Evolutionary conservation across 495 filamentous ascomycete genomes (phyloP).

Genomic region (Hypoxylon subgilvum): DNA sequence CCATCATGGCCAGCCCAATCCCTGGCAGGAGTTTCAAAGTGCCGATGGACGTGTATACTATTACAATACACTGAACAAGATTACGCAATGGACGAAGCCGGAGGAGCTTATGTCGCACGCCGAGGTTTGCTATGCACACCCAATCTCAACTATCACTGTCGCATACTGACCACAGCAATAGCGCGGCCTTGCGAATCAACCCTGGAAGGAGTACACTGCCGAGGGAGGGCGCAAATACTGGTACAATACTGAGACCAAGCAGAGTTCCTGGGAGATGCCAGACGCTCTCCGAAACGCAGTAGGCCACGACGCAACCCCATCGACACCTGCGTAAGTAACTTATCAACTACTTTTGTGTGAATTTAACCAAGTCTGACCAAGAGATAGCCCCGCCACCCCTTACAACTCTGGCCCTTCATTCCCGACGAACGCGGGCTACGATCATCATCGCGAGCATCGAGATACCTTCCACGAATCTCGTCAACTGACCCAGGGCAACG

Average conservation of each 20-base stretch:
- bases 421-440: constrained; percentile 42
- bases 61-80: constrained; percentile 85
- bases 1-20: constrained; percentile 56
- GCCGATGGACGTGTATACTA: constrained; percentile 90
- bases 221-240: constrained; percentile 90
- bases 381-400: constrained; percentile 61
- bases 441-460: constrained; percentile 48
- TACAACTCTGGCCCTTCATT: constrained; percentile 68
- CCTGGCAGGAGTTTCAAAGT: constrained; percentile 86
- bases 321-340: constrained; percentile 66
- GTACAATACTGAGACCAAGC: constrained; percentile 87
- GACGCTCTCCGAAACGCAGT: constrained; percentile 77
- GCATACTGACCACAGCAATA: constrained; percentile 42
- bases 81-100: constrained; percentile 93
- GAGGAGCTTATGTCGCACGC: constrained; percentile 83
- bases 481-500: constrained; percentile 71
- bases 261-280: constrained; percentile 95
- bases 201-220: constrained; percentile 92
- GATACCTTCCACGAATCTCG: constrained; percentile 69
- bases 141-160: constrained; percentile 6
- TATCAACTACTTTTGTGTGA: constrained; percentile 9
- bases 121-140: constrained; percentile 65
- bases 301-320: constrained; percentile 55
- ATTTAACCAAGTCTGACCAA: constrained; percentile 22
- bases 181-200: constrained; percentile 80